Percentiles rank a stretch among this genome's conserved stretches.
These are phyloP conservation scores for Periconia sp. DNA, from an alignment of 2,329 filamentous ascomycete species.

Conservation along the genomic window DNA sequence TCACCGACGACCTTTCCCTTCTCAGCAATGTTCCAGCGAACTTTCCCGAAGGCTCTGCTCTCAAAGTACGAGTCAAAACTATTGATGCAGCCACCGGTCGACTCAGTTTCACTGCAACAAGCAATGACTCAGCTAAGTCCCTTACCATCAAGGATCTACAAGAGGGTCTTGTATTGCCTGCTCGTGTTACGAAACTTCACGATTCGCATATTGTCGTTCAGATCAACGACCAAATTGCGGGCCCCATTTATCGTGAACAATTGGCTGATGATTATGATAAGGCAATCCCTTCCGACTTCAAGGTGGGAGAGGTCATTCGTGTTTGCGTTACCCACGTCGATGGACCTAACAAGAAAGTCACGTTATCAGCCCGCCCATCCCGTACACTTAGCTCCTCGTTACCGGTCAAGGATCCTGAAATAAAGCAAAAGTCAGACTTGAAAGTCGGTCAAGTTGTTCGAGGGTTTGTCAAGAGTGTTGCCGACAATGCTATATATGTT, in stretches of 20 bases:
- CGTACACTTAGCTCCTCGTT: slow-evolving; percentile 85
- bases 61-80: slow-evolving; percentile 75
- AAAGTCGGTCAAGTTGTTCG: slow-evolving; percentile 77
- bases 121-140: slow-evolving; percentile 57
- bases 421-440: slow-evolving; percentile 70
- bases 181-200: slow-evolving; percentile 79
- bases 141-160: slow-evolving; percentile 73
- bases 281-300: slow-evolving; percentile 72
- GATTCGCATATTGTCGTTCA: slow-evolving; percentile 85
- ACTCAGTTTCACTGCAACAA: slow-evolving; percentile 80
- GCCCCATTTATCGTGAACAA: slow-evolving; percentile 79
- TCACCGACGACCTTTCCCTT: slow-evolving; percentile 82
- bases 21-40: slow-evolving; percentile 74
- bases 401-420: slow-evolving; percentile 77
- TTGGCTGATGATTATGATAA: slow-evolving; percentile 84
- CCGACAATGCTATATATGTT: slow-evolving; percentile 87
- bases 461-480: slow-evolving; percentile 88
- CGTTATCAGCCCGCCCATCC: slow-evolving; percentile 81
- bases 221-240: slow-evolving; percentile 77
- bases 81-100: slow-evolving; percentile 73
- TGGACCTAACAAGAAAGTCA: slow-evolving; percentile 77
- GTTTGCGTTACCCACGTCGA: slow-evolving; percentile 85
- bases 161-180: slow-evolving; percentile 78
- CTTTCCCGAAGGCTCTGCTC: slow-evolving; percentile 87
- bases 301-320: slow-evolving; percentile 82